These are phyloP conservation scores for Ochromonas danica DNA, from an alignment of 108 stramenopile species.

Conservation along the genomic window DNA sequence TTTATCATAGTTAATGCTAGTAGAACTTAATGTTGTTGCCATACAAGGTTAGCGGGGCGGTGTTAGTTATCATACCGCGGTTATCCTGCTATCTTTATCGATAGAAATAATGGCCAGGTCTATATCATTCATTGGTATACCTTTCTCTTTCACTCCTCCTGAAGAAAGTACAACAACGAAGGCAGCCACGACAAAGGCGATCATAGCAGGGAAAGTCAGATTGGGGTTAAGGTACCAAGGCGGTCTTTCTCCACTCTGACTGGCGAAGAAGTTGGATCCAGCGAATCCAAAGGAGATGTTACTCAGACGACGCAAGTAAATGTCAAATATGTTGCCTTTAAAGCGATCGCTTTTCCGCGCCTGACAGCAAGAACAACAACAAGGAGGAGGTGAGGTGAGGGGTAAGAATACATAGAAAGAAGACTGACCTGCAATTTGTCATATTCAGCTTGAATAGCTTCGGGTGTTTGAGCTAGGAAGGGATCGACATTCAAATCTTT, in stretches of 20 bases:
- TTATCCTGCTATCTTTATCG: too few relatives aligned
- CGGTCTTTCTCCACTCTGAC: background rate
- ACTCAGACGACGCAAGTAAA: background rate
- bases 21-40: too few relatives aligned
- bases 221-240: background rate
- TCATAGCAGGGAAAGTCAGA: background rate
- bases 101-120: too few relatives aligned
- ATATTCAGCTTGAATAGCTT: constrained; percentile 2
- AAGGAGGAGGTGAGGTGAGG: too few relatives aligned
- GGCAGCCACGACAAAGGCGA: background rate
- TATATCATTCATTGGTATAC: background rate
- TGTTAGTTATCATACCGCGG: too few relatives aligned
- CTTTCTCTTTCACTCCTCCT: background rate
- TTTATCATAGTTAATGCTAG: too few relatives aligned
- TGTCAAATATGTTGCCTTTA: background rate
- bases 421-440: background rate
- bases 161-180: background rate
- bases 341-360: too few relatives aligned
- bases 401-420: too few relatives aligned
- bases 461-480: background rate
- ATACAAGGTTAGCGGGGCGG: too few relatives aligned
- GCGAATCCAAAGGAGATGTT: background rate
- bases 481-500: background rate
- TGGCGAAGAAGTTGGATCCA: background rate
- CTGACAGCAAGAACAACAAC: too few relatives aligned